Evolutionary conservation across 2,329 filamentous ascomycete species (phyloP), one percentile per base, ranked within the genome.

Genomic region (Colletotrichum sp.): DNA sequence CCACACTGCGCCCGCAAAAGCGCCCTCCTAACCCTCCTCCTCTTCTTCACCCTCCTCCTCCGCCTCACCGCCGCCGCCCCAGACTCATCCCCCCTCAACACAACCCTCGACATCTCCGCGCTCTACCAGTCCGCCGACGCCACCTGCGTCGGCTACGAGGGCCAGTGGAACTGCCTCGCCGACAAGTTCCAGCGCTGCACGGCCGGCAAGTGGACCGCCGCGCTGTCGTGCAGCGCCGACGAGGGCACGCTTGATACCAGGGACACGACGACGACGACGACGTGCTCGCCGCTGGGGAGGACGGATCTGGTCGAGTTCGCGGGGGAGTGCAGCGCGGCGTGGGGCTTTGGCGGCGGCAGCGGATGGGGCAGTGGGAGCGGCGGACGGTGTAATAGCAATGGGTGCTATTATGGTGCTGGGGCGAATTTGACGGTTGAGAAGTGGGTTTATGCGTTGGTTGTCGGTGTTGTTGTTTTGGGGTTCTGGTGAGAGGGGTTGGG

Each of bases 111-210:
- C 55, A 56, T 68, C 59, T 21, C 73, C 13, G 76, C 70, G 30
- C 80, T 81, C n/a, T 78, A 79, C 16, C 79, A 85, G 74, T 74
- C 81, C 14, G 80, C 78, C 5, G 87, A 87, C 24, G 81, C 85
- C 3, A 77, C 80, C 6, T 90, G 89, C 80, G 80, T 81, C 13
- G 81, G 79, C 12, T 79, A 82, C 14, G 88, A 90, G 74, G 89
- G 89, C n/a, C 85, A 86, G 76, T 90, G 89, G 89, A 89, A 90
- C 81, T 90, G 89, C 82, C 86, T 90, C 82, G 84, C 83, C 1
- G 81, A 77, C 24, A 84, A 82, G 38, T 90, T 87, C 82, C 89
- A 90, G 81, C 85, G 89, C 32, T 90, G 89, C 78, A 87, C 86
- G 4, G 80, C 83, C 12, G 88, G 88, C 3, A 79, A 73, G 13